Conservation (phyloP, 768 basidiomycete genomes). For the Rhizopogon vinicolor region DNA sequence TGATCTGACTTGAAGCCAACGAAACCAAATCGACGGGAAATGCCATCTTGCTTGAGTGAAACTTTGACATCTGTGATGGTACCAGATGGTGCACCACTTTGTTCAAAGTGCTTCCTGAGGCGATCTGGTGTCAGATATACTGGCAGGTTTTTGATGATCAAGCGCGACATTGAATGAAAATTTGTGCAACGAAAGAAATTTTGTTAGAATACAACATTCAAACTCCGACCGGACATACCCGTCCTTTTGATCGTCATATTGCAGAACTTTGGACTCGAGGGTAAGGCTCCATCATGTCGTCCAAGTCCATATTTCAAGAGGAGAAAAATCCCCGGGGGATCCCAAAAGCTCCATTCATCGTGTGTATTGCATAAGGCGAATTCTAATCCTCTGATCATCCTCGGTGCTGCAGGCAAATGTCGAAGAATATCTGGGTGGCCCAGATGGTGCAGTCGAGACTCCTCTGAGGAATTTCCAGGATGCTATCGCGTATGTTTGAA, state of each 20-base stretch:
- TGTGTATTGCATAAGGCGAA: conserved; percentile 34
- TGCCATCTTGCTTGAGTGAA: conserved; percentile 70
- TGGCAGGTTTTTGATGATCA: conserved; percentile 82
- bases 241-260: background rate
- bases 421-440: conserved; percentile 77
- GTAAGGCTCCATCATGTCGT: conserved; percentile 12
- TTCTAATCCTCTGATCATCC: background rate
- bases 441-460: conserved; percentile 72
- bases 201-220: background rate
- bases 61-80: conserved; percentile 86
- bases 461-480: conserved; percentile 84
- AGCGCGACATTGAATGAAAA: conserved; percentile 58
- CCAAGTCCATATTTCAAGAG: conserved; percentile 25
- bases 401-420: conserved; percentile 64
- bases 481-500: conserved; percentile 76
- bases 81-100: conserved; percentile 54
- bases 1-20: conserved; percentile 81
- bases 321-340: conserved; percentile 89
- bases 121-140: conserved; percentile 58
- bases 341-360: conserved; percentile 93
- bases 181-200: background rate
- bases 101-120: conserved; percentile 66
- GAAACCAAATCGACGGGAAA: conserved; percentile 86
- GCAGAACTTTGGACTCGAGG: background rate
- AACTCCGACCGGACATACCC: background rate